Base-by-base conservation (phyloP, 768 basidiomycete species). In the Naganishia vishniacii region DNA sequence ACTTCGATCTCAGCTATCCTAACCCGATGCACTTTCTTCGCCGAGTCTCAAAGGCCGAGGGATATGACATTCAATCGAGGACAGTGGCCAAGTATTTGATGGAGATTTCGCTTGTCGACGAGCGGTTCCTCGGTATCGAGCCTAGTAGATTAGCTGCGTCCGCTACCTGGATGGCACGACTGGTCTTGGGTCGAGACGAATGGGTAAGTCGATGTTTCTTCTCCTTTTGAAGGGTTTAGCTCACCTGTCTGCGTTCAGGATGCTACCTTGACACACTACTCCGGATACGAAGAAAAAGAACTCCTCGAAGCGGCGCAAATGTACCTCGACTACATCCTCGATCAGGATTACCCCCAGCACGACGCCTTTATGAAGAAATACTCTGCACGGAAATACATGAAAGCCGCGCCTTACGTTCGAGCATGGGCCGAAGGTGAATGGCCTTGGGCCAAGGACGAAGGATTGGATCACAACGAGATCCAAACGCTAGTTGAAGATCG, bases 41-140 rank as follows among this genome's bases (percentile, higher is more conserved):
- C 41, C 82, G 92, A 34, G 86, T 89, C 62, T 91, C 88, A 80
- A 97, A 95, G 79, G 93, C 91, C 2, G 93, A 97, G 70, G 85
- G 86, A 62, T 94, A 91, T 77, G 88, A 93, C 69, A 82, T 88
- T 31, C 84, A 89, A 69, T 86, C 86, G 16, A 80, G 92, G 62
- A 92, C 91, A 3, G 82, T 95, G 20, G 90, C 86, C 37, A 95
- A 97, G 76, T 97, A 91, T 77, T 81, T 95, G 58, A 80, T 93
- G 59, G 93, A 95, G 79, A 88, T 95, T 51, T 83, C 84, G 13
- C 83, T 84, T 56, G 80, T 95, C 20, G 91, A 97, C 68, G 84
- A 86, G 81, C 80, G 83, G n/a, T 79, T 97, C 66, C 79, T 97
- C 47, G 80, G 81, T 1, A 83, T 84, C 5, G 82, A 86, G 9